Base-by-base conservation (phyloP, 768 basidiomycete species). In the Hirschioporus abietinus region DNA sequence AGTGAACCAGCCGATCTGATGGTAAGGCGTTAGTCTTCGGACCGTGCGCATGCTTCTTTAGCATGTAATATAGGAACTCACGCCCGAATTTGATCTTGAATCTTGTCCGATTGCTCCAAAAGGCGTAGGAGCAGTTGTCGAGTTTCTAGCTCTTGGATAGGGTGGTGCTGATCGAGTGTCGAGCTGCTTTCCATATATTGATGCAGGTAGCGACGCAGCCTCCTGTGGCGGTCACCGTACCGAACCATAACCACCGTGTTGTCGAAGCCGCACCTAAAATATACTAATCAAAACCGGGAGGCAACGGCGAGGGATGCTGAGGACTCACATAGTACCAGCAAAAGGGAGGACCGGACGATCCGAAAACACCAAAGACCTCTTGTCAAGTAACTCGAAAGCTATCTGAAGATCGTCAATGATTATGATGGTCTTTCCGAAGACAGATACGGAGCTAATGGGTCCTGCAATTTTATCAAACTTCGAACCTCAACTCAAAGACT, bases 271-370 rank as follows among this genome's bases (percentile, higher is more conserved):
- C 35, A 36, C 35, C 35, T 52, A n/a, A n/a, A n/a, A n/a, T n/a
- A n/a, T n/a, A n/a, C n/a, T n/a, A n/a, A n/a, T n/a, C n/a, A n/a
- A n/a, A n/a, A n/a, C n/a, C n/a, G n/a, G n/a, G n/a, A n/a, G n/a
- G n/a, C n/a, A n/a, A n/a, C n/a, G n/a, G n/a, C n/a, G n/a, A n/a
- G n/a, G n/a, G n/a, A n/a, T n/a, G n/a, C n/a, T n/a, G n/a, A 35
- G 20, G 27, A 85, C 88, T 72, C 71, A 91, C 83, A 91, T 78
- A 63, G 92, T 89, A 25, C 88, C 86, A 17, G 78, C 79, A 90
- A 93, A 91, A 58, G 89, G 80, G 26, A 91, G 78, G 27, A 78
- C 76, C 0, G 89, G 89, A 73, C 88, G 90, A 77, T 92, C 91
- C 8, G 90, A 87, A 74, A 92, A 92, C 30, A 91, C 86, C 9